Conservation (phyloP, 192 early-diverging fungal genomes). For the Coemansia sp. region DNA sequence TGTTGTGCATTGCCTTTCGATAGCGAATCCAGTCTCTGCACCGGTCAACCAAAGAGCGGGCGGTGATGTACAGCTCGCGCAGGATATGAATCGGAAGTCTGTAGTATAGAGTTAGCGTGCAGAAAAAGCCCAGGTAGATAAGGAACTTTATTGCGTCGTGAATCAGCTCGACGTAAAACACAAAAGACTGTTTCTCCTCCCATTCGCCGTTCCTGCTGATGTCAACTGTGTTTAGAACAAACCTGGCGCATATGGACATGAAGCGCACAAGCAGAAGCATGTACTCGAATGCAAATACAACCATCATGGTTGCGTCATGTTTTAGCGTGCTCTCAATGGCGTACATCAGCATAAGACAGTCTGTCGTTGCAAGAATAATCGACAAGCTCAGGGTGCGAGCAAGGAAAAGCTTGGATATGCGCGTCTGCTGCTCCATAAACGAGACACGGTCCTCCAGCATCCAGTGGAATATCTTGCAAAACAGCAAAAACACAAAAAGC, state of each 20-base stretch:
- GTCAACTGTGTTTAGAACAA: conserved; percentile 85
- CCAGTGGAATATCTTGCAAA: conserved; percentile 98
- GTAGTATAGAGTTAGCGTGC: conserved; percentile 76
- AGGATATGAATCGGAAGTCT: conserved; percentile 94
- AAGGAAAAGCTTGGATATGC: conserved; percentile 30
- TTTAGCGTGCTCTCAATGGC: conserved; percentile 62
- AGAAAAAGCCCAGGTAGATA: conserved; percentile 87
- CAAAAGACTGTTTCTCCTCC: conserved; percentile 91
- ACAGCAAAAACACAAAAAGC: conserved; percentile 83
- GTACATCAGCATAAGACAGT: conserved; percentile 74
- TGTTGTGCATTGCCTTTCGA: conserved; percentile 90
- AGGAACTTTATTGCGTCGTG: conserved; percentile 88
- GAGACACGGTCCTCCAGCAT: conserved; percentile 87
- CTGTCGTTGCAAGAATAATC: conserved; percentile 63
- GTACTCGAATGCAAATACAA: conserved; percentile 99
- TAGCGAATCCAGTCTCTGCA: conserved; percentile 89
- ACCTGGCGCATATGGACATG: conserved; percentile 75
- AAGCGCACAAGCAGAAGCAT: conserved; percentile 82
- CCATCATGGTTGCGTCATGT: conserved; percentile 88
- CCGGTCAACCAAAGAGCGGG: conserved; percentile 86
- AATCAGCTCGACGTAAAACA: conserved; percentile 89
- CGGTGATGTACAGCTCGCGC: conserved; percentile 93
- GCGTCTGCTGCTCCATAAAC: conserved; percentile 62
- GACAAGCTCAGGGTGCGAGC: conserved; percentile 29
- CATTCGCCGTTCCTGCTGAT: conserved; percentile 68